Conservation (phyloP, 441 rosid species). For the Melastoma candidum region DNA sequence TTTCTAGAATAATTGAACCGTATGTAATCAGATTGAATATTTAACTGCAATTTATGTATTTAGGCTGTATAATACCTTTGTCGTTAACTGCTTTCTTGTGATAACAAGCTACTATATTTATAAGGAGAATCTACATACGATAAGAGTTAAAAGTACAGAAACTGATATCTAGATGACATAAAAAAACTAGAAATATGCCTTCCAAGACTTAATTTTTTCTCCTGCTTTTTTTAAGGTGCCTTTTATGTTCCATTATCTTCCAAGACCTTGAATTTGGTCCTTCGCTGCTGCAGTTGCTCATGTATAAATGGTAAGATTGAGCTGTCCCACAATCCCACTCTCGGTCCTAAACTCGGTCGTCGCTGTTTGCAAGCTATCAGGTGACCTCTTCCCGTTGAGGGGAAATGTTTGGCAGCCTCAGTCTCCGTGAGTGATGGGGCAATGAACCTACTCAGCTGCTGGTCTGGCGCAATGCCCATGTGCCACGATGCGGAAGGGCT, state of each 20-base stretch:
- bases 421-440: constrained; percentile 57
- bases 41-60: too few species aligned
- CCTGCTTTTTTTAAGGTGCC: constrained; percentile 39
- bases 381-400: constrained; percentile 50
- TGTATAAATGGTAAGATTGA: constrained; percentile 67
- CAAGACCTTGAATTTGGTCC: constrained; percentile 50
- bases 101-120: too few species aligned
- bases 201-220: constrained; percentile 48
- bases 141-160: too few species aligned
- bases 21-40: too few species aligned
- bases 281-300: constrained; percentile 33
- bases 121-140: too few species aligned
- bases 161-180: too few species aligned
- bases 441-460: constrained; percentile 66
- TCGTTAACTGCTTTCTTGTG: too few species aligned
- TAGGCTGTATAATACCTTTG: too few species aligned
- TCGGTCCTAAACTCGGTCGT: constrained; percentile 62
- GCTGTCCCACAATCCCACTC: constrained; percentile 64
- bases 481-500: constrained; percentile 77
- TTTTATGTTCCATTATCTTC: constrained; percentile 41
- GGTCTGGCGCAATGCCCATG: constrained; percentile 84
- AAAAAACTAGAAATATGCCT: constrained; percentile 28
- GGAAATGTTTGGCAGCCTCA: constrained; percentile 47
- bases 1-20: too few species aligned
- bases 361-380: constrained; percentile 62